phyloP scores from a whole-genome alignment of 2,329 filamentous ascomycete genomes.

The Periconia sp. region DNA sequence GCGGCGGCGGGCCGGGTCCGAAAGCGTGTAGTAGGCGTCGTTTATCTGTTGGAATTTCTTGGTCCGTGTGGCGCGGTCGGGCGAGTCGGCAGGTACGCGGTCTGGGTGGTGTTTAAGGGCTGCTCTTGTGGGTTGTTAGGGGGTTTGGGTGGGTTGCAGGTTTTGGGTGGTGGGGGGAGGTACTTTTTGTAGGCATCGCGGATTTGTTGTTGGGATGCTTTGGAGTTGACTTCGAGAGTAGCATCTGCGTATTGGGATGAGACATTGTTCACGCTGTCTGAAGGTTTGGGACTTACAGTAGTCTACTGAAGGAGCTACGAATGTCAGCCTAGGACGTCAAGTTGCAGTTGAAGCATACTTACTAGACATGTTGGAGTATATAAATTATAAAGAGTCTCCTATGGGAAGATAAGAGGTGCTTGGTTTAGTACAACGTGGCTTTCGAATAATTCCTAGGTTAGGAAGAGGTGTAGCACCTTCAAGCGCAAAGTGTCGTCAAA shows the following conservation, averaged over 20 bases:
- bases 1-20: constrained; percentile 74
- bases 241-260: too few relatives aligned
- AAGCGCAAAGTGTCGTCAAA: not conserved
- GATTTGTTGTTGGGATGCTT: constrained; percentile 81
- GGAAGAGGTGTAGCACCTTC: not conserved
- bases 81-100: constrained; percentile 81
- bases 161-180: constrained; percentile 1
- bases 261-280: constrained; percentile 36
- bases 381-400: not conserved
- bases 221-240: constrained; percentile 74
- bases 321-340: constrained; percentile 19
- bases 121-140: constrained; percentile 59
- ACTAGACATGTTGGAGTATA: constrained; percentile 26
- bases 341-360: constrained; percentile 6
- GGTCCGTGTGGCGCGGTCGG: constrained; percentile 81
- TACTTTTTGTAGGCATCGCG: constrained; percentile 94
- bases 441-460: not conserved
- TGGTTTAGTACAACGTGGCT: too few relatives aligned
- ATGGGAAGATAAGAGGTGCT: not conserved
- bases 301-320: constrained; percentile 26
- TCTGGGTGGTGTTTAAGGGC: constrained; percentile 94
- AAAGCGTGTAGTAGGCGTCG: constrained; percentile 91
- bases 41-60: constrained; percentile 91
- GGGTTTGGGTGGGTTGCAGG: not conserved
- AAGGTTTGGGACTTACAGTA: constrained; percentile 27